phyloP scores from a whole-genome alignment of 2,329 filamentous ascomycete genomes.

The Colletotrichum tropicicola region DNA sequence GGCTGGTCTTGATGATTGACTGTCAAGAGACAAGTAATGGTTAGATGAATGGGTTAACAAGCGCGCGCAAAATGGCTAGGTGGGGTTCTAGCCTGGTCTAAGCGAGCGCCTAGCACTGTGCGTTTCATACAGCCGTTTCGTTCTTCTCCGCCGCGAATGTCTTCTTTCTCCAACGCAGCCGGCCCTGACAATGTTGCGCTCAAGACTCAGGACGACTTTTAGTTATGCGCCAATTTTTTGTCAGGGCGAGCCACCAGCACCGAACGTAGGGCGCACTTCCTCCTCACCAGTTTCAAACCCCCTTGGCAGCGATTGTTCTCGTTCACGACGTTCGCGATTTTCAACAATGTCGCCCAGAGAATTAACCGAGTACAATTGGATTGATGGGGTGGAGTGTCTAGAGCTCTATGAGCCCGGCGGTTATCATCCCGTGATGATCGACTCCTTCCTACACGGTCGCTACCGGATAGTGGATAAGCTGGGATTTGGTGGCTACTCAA shows the following conservation, averaged over 20 bases:
- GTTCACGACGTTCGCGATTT: not conserved
- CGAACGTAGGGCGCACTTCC: not conserved
- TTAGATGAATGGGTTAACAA: too few species aligned
- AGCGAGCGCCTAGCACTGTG: too few species aligned
- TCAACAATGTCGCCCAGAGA: not conserved
- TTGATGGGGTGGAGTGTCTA: not conserved
- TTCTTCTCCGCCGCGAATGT: too few species aligned
- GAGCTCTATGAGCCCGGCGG: not conserved
- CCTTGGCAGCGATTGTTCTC: not conserved
- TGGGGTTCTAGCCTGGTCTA: too few species aligned
- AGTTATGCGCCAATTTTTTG: not conserved
- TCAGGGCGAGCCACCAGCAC: not conserved
- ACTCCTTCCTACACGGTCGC: slow-evolving; percentile 32
- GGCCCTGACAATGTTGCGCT: not conserved
- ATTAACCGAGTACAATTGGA: not conserved
- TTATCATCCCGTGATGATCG: not conserved
- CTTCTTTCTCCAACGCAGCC: too few species aligned
- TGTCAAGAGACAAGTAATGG: too few species aligned
- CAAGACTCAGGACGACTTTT: not conserved
- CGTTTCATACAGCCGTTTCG: too few species aligned
- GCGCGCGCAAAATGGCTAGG: too few species aligned
- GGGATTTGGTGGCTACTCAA: slow-evolving; percentile 48
- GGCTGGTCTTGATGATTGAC: too few species aligned
- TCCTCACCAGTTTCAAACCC: not conserved
- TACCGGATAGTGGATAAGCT: slow-evolving; percentile 49